phyloP scores from a whole-genome alignment of 805 yeast genomes.

The Danielia reshetovae region DNA sequence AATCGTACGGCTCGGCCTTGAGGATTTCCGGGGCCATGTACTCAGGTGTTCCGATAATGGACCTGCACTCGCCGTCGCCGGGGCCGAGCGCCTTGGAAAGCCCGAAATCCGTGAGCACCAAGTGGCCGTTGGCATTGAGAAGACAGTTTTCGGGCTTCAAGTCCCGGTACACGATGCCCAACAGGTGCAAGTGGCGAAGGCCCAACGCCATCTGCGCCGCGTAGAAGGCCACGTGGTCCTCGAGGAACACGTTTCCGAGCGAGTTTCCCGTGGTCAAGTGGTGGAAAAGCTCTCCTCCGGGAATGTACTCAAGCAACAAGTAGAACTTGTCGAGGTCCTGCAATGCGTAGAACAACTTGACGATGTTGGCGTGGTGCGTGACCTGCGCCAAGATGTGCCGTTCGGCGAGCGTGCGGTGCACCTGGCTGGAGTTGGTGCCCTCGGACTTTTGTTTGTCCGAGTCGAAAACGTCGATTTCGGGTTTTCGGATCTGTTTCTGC shows the following conservation, averaged over 20 bases:
- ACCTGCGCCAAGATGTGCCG: constrained; percentile 14
- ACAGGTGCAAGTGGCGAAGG: constrained; percentile 65
- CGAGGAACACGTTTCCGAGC: constrained; percentile 47
- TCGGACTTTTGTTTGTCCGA: constrained; percentile 23
- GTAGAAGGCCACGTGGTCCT: constrained; percentile 67
- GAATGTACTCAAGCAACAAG: constrained; percentile 40
- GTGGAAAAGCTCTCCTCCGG: constrained; percentile 44
- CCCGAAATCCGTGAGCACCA: constrained; percentile 85
- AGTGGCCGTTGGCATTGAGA: constrained; percentile 71
- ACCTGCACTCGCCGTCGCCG: constrained; percentile 42
- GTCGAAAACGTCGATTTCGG: constrained; percentile 14
- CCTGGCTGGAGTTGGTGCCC: constrained; percentile 15
- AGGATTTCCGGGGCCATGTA: constrained; percentile 76
- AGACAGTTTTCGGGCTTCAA: constrained; percentile 88
- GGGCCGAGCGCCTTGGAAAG: constrained; percentile 45
- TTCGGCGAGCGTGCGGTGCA: constrained; percentile 18
- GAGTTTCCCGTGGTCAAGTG: constrained; percentile 31
- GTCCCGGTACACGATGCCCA: constrained; percentile 85
- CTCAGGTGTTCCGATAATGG: constrained; percentile 65
- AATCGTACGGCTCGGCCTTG: constrained; percentile 44
- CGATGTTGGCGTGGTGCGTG: constrained; percentile 46
- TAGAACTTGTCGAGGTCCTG: constrained; percentile 43
- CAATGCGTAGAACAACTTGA: constrained; percentile 41
- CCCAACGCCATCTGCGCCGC: constrained; percentile 81
- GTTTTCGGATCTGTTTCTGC: constrained; percentile 40